phyloP scores from a whole-genome alignment of 257 asterid genomes.

The Agastache rugosa region DNA sequence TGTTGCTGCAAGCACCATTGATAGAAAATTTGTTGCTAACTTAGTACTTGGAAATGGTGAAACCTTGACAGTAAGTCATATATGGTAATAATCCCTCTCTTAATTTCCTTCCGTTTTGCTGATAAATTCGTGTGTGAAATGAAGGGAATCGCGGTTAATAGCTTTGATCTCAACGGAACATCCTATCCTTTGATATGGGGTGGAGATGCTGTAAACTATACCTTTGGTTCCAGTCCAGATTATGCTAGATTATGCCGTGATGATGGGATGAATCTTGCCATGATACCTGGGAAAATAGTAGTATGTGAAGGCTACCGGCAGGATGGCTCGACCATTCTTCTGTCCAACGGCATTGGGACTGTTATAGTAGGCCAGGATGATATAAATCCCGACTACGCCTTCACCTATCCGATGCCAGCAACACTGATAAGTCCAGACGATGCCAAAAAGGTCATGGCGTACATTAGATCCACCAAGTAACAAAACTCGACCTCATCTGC shows the following conservation, averaged over 20 bases:
- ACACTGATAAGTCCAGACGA: slow-evolving; percentile 37
- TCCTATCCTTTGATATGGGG: slow-evolving; percentile 59
- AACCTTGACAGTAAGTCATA: slow-evolving; percentile 35
- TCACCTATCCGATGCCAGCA: slow-evolving; percentile 42
- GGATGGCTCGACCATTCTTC: slow-evolving; percentile 38
- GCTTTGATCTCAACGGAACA: slow-evolving; percentile 46
- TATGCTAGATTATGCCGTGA: slow-evolving; percentile 20
- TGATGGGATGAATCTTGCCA: slow-evolving; percentile 26
- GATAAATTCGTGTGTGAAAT: neutral
- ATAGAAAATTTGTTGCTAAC: slow-evolving; percentile 42
- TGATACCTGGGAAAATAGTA: slow-evolving; percentile 37
- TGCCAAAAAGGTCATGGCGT: slow-evolving; percentile 36
- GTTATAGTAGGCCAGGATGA: slow-evolving; percentile 22
- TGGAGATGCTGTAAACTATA: slow-evolving; percentile 54
- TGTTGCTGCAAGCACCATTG: slow-evolving; percentile 61
- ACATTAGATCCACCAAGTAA: slow-evolving; percentile 40
- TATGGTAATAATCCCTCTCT: neutral
- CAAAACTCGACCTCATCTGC: neutral
- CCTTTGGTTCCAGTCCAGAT: slow-evolving; percentile 31
- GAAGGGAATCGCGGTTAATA: slow-evolving; percentile 59
- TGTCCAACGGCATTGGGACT: slow-evolving; percentile 36
- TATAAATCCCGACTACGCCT: slow-evolving; percentile 33
- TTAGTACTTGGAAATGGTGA: slow-evolving; percentile 48
- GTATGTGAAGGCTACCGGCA: slow-evolving; percentile 33
- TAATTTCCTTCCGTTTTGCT: neutral